These are phyloP conservation scores for Piper longum DNA, from an alignment of 164 flowering plant genomes.

Conservation along the genomic window DNA sequence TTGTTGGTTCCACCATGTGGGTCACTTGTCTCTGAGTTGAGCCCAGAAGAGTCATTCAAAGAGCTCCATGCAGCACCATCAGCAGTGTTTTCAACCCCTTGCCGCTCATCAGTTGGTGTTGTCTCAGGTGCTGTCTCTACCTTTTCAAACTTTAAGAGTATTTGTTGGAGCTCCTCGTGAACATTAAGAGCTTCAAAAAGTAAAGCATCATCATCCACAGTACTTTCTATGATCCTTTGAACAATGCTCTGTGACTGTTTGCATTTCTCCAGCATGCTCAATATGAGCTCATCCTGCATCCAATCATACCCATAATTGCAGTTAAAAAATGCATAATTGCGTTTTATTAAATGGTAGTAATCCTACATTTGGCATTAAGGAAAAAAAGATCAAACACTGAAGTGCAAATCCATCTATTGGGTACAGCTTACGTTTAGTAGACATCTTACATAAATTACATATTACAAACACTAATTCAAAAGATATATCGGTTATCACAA, in stretches of 20 bases:
- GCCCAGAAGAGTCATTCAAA: neutral
- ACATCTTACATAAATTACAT: too few species aligned
- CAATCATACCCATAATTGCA: slow-evolving; percentile 9
- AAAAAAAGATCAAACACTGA: too few species aligned
- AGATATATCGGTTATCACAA: too few species aligned
- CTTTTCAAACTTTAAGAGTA: slow-evolving; percentile 37
- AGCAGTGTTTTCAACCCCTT: neutral
- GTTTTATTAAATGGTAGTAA: neutral
- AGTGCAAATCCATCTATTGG: too few species aligned
- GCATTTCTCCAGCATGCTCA: slow-evolving; percentile 67
- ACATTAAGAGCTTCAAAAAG: slow-evolving; percentile 78
- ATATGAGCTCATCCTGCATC: slow-evolving; percentile 77
- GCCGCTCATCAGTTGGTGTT: neutral
- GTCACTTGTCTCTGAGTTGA: neutral
- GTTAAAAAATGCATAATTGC: neutral
- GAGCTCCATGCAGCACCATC: neutral
- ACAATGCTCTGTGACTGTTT: slow-evolving; percentile 50
- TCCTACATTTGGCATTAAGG: too few species aligned
- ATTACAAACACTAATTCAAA: too few species aligned
- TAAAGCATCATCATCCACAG: slow-evolving; percentile 49
- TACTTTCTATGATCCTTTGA: slow-evolving; percentile 57
- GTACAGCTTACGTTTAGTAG: too few species aligned
- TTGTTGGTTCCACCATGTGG: neutral
- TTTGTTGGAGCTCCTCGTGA: slow-evolving; percentile 57
- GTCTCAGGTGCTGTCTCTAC: neutral